Evolutionary conservation across 2,329 filamentous ascomycete genomes (phyloP).

Genomic region (Arthrinium puccinioides): DNA sequence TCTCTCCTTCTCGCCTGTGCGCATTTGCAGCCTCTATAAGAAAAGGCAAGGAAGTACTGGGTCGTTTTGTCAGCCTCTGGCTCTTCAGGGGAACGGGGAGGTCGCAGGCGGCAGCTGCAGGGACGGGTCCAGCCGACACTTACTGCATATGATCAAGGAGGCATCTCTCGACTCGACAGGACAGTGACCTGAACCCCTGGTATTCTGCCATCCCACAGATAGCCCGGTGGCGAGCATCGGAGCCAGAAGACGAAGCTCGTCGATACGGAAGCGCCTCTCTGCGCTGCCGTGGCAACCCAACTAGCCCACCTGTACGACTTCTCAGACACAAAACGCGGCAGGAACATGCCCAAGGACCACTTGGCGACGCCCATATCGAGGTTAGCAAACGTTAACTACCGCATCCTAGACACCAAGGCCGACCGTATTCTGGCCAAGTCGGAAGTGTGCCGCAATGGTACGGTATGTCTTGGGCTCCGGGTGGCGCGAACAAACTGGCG

Average conservation of each 20-base stretch:
- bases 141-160: not conserved
- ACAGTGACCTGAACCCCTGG: not conserved
- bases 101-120: not conserved
- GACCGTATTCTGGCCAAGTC: not conserved
- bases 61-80: too few species aligned
- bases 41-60: not conserved
- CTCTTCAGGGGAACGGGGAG: too few species aligned
- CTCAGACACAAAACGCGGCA: not conserved
- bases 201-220: not conserved
- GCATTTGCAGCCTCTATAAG: not conserved
- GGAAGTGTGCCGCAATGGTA: not conserved
- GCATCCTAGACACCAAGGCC: not conserved
- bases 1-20: not conserved
- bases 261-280: not conserved
- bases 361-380: not conserved
- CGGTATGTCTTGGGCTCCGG: too few species aligned
- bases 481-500: too few species aligned
- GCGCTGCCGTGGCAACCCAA: not conserved
- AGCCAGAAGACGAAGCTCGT: not conserved
- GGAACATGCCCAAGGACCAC: slow-evolving; percentile 1
- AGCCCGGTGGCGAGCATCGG: not conserved
- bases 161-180: not conserved
- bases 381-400: not conserved
- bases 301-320: not conserved
- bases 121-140: not conserved